Evolutionary conservation across 2,329 filamentous ascomycete species (phyloP), one percentile per base, ranked within the genome.

Genomic region (Fusarium nematophilum): DNA sequence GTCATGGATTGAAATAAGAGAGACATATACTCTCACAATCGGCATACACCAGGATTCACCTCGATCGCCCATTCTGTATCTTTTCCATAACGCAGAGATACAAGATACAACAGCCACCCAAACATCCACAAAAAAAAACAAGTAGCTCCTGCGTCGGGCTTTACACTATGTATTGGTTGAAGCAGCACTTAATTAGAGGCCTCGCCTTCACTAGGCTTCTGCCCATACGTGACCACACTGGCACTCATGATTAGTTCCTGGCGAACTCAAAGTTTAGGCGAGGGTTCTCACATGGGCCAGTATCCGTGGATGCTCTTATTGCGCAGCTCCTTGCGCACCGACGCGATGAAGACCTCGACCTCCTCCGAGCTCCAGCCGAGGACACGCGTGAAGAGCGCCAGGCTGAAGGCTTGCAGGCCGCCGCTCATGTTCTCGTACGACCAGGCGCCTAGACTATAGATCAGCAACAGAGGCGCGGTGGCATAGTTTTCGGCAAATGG

Each of bases 231-330:
- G n/a, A 18, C 21, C 23, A 15, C 26, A 29, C 38, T 42, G 42
- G 34, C 30, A 52, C 21, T 6, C 21, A 6, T 21, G 4, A 21
- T 21, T 6, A 21, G 21, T 6, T 6, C 6, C 21, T 21, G 4
- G 21, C 21, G 6, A 21, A 21, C 21, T 4, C 21, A 21, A 4
- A 21, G n/a, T n/a, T 6, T 6, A 21, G 21, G 6, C 6, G 21
- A 6, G 21, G 21, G 21, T 21, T 21, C 62, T 65, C 38, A 71
- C 64, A 70, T 53, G 0, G 60, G 67, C 48, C 56, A 70, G 29
- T 73, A 73, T 2, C 64, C 68, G 44, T 75, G 71, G 3, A 73
- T 66, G 1, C 47, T 55, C 3, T 52, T 40, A 26, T 72, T 53
- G 8, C 44, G 61, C 8, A 73, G 31, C 9, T 73, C 70, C 39